Conservation (phyloP, 2,329 filamentous ascomycete genomes). For the Aureobasidium subglaciale region DNA sequence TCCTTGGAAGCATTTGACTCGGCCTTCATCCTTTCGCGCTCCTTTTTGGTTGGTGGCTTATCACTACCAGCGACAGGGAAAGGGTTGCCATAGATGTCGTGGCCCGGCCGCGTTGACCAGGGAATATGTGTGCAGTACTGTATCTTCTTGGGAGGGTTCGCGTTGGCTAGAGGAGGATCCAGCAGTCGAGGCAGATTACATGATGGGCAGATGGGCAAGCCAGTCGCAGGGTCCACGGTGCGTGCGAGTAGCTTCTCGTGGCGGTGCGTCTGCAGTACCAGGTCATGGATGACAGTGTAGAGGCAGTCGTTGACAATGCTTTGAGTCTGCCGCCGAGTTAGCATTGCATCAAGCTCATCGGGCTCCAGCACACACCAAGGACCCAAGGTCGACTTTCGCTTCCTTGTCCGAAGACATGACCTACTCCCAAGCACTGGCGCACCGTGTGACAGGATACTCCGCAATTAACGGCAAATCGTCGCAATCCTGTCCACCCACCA, state of each 20-base stretch:
- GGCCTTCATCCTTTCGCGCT: conserved; percentile 57
- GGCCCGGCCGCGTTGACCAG: conserved; percentile 67
- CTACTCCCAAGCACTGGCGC: neutral
- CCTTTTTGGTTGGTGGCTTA: conserved; percentile 57
- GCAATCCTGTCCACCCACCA: neutral
- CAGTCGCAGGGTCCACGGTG: conserved; percentile 62
- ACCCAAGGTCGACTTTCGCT: conserved; percentile 14
- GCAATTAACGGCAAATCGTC: neutral
- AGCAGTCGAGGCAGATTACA: conserved; percentile 69
- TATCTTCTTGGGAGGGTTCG: conserved; percentile 34
- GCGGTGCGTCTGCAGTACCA: conserved; percentile 67
- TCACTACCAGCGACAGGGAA: conserved; percentile 62
- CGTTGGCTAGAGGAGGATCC: conserved; percentile 55
- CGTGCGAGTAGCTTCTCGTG: conserved; percentile 73
- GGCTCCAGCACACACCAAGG: neutral
- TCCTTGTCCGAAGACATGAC: conserved; percentile 13
- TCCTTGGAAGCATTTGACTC: conserved; percentile 25
- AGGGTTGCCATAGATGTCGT: conserved; percentile 76
- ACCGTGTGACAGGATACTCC: neutral
- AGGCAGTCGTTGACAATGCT: conserved; percentile 66
- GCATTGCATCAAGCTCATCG: neutral
- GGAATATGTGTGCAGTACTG: conserved; percentile 75
- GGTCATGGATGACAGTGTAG: conserved; percentile 69
- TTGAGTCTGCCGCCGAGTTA: conserved; percentile 33
- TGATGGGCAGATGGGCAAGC: conserved; percentile 64